Base-by-base conservation (phyloP, 2,329 filamentous ascomycete species). In the Diaporthe caulivora region DNA sequence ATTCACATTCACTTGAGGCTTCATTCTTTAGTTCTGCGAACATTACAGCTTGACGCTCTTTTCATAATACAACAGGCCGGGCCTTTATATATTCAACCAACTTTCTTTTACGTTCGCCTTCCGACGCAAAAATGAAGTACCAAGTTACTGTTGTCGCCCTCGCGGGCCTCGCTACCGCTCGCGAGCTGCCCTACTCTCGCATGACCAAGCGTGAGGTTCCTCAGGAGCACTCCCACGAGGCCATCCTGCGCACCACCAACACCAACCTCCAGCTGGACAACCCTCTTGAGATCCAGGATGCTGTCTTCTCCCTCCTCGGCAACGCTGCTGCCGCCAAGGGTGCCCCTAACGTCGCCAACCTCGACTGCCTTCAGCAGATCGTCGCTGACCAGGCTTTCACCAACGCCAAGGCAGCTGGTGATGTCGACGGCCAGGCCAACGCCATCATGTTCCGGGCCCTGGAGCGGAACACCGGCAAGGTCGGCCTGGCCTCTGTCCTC, bases 311-410 rank as follows among this genome's bases (percentile, higher is more conserved):
- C 58, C 86, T 89, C 8, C 83, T 89, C 18, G 87, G 87, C 65
- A 85, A 87, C 74, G 81, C 80, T 1, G 84, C 81, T 11, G 81
- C 81, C 8, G 80, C 78, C n/a, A 67, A 73, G 0, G 81, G 81
- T 40, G 80, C 81, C 21, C 78, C 78, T 40, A 73, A 79, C 8
- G 80, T 83, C 37, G 73, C 76, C 60, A 82, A 91, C 78, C 80
- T 87, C 72, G 88, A 90, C 81, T 91, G 89, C 78, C 86, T 91
- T 60, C 89, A 91, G 79, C 88, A 90, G 83, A 85, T 84, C 65
- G 85, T 85, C 21, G 89, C 89, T 58, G 89, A 91, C 81, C 87
- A 88, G 80, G 89, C 89, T 68, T 91, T 91, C 80, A 90, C 87
- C 78, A 90, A 91, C 76, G 88, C 89, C 54, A 90, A 91, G 79